Base-by-base conservation (phyloP, 345 rosid species). In the Populus davidiana region DNA sequence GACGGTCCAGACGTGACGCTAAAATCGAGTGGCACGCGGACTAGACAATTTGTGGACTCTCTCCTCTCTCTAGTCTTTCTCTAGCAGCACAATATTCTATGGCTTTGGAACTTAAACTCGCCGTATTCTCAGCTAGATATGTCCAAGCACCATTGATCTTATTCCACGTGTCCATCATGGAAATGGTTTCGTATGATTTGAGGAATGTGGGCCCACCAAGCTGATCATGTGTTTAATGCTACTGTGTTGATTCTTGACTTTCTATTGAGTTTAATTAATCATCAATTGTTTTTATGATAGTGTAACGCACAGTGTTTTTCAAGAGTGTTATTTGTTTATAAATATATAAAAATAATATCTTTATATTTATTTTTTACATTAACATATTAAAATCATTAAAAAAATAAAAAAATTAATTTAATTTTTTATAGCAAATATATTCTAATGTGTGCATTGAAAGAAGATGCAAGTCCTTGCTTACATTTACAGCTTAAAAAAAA, bases 21-120 rank as follows among this genome's bases (percentile, higher is more conserved):
- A 77, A 78, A 78, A 86, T 81, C 86, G 88, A 87, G 87, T 43
- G 83, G 86, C 88, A 86, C 88, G 90, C 92, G 69, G 27, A 52
- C 16, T 20, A 31, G 8, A 65, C 9, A 13, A 12, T 1, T 23
- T 59, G 16, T 23, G 33, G 75, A 66, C 56, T 31, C n/a, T 11
- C 39, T 23, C 38, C n/a, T 5, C 8, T 25, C 71, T 75, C 63
- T 11, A 17, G 5, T 16, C n/a, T n/a, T n/a, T 23, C 25, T 23
- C 27, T 59, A 21, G 14, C 5, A 44, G 85, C 89, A 78, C 92
- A 71, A 56, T 47, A 62, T 87, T 82, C 88, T 25, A 83, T 68
- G 76, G 76, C 86, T 84, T 87, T 80, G 92, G 87, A 82, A 86
- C 81, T 84, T 80, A 77, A 79, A 61, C 85, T 71, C 87, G 80